phyloP scores from a whole-genome alignment of 2,329 filamentous ascomycete genomes.

The Alternaria ventricosa region DNA sequence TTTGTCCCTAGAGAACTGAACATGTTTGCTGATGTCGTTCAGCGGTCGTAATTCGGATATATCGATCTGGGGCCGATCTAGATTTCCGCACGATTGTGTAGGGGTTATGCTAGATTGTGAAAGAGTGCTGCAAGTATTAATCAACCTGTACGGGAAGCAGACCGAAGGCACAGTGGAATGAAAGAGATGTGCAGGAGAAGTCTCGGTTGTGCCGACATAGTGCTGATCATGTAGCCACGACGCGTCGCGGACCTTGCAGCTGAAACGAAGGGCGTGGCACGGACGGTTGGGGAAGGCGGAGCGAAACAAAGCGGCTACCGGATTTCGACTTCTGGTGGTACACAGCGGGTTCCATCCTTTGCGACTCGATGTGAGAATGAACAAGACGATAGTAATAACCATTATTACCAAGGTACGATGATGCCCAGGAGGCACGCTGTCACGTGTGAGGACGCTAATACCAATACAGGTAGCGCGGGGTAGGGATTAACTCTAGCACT shows the following conservation, averaged over 20 bases:
- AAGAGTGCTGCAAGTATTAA: background rate
- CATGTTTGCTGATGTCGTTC: conserved; percentile 49
- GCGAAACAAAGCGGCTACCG: background rate
- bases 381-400: background rate
- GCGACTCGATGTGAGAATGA: background rate
- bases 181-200: conserved; percentile 6
- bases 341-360: background rate
- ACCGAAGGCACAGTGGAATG: conserved; percentile 1
- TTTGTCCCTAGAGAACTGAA: conserved; percentile 64
- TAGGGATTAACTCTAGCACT: background rate
- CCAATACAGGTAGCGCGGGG: background rate
- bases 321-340: background rate
- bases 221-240: conserved; percentile 26
- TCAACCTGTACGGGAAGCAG: background rate
- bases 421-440: background rate
- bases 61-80: conserved; percentile 3
- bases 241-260: conserved; percentile 25
- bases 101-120: background rate
- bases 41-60: background rate
- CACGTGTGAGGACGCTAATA: conserved; percentile 1
- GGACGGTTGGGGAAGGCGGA: conserved; percentile 19
- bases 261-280: conserved; percentile 40
- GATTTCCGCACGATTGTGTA: background rate
- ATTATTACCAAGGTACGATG: background rate
- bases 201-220: conserved; percentile 17